phyloP scores from a whole-genome alignment of 2,329 filamentous ascomycete species.

The Colletotrichum sansevieriae region DNA sequence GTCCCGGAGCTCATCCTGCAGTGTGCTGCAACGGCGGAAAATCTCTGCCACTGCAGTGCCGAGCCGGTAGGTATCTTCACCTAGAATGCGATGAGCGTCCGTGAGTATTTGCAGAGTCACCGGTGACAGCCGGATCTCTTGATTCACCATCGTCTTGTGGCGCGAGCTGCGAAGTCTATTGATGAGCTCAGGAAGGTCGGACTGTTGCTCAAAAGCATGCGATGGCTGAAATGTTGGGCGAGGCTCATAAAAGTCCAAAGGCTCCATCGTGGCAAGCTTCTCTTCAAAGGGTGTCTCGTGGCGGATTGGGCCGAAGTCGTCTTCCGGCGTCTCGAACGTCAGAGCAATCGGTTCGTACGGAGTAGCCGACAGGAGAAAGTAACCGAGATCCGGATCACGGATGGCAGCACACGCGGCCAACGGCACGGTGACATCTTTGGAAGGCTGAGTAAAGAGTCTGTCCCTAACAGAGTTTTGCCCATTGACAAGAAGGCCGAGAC shows the following conservation, averaged over 20 bases:
- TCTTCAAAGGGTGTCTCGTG: slow-evolving; percentile 59
- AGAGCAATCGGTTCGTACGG: slow-evolving; percentile 69
- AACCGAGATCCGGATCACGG: slow-evolving; percentile 73
- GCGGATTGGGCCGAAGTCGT: slow-evolving; percentile 59
- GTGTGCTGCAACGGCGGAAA: slow-evolving; percentile 76
- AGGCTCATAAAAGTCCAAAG: slow-evolving; percentile 69
- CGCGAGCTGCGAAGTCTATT: slow-evolving; percentile 70
- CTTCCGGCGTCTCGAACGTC: slow-evolving; percentile 71
- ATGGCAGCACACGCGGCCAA: slow-evolving; percentile 68
- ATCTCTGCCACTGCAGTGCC: slow-evolving; percentile 79
- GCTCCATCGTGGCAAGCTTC: slow-evolving; percentile 59
- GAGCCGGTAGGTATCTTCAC: slow-evolving; percentile 76
- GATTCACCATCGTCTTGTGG: slow-evolving; percentile 72
- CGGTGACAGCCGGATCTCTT: slow-evolving; percentile 77
- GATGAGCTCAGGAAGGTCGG: slow-evolving; percentile 68
- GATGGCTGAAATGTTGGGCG: slow-evolving; percentile 76
- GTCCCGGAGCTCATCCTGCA: slow-evolving; percentile 75
- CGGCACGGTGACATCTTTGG: slow-evolving; percentile 60
- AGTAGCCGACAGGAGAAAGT: slow-evolving; percentile 72
- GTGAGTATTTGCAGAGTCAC: slow-evolving; percentile 79
- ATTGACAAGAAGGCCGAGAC: slow-evolving; percentile 70
- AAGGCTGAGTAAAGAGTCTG: slow-evolving; percentile 67
- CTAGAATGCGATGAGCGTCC: slow-evolving; percentile 78
- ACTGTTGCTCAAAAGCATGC: slow-evolving; percentile 69
- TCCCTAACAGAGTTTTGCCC: slow-evolving; percentile 69